These are phyloP conservation scores for Pseudogymnoascus sp. DNA, from an alignment of 2,329 filamentous ascomycete species.

Conservation along the genomic window DNA sequence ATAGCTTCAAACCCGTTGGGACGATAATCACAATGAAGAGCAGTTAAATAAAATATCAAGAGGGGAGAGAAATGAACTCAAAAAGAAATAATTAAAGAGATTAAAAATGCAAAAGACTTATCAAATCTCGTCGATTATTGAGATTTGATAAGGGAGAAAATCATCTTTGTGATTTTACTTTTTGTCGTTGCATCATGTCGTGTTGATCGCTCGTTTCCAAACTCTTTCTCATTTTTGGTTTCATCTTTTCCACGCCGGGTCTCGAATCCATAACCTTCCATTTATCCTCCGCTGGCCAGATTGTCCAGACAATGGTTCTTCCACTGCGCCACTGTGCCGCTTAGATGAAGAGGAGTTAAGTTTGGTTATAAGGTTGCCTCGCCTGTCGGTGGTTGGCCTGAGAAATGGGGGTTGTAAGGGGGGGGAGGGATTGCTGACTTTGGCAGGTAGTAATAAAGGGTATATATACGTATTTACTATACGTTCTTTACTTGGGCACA, in stretches of 20 bases:
- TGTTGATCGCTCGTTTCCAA: no score
- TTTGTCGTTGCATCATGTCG: neutral
- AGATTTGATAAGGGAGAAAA: neutral
- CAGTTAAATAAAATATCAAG: no score
- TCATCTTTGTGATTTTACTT: neutral
- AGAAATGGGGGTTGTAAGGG: neutral
- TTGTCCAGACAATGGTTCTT: neutral
- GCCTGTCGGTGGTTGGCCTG: neutral
- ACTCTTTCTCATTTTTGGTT: neutral
- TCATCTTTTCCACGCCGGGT: neutral
- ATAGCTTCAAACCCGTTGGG: neutral
- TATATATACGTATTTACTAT: neutral
- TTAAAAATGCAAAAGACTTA: neutral
- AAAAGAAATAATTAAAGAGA: neutral
- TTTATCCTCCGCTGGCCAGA: neutral
- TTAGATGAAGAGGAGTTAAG: neutral
- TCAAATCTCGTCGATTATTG: neutral
- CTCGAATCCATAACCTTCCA: neutral
- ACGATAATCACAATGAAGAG: neutral
- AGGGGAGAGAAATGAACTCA: neutral
- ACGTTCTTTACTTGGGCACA: neutral
- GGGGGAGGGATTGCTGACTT: neutral
- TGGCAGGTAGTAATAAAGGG: neutral
- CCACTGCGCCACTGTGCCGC: neutral
- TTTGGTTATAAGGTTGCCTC: neutral